Percentiles rank a stretch among this genome's conserved stretches.
Conservation (phyloP, 139 green algal species). For the Closterium sp. region DNA sequence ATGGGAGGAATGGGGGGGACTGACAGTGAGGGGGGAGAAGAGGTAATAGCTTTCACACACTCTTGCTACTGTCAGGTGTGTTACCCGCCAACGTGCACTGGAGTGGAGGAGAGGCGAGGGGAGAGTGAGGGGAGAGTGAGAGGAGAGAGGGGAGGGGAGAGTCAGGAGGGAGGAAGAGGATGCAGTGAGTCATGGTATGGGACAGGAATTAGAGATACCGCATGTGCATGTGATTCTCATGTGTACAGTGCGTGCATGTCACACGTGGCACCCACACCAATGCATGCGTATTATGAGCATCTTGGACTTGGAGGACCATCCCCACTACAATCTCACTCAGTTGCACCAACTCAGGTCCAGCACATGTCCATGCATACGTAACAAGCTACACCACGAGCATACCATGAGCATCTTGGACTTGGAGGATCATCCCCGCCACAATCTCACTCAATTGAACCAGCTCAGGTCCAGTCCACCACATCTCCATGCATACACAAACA, state of each 20-base stretch:
- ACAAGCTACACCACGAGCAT: too few relatives aligned
- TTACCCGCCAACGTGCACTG: neutral
- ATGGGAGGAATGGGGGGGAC: neutral
- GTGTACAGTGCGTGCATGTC: too few relatives aligned
- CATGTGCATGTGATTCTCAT: too few relatives aligned
- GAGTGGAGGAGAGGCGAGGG: neutral
- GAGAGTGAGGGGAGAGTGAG: neutral
- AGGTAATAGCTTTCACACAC: too few relatives aligned
- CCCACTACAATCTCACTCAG: slow-evolving; percentile 23
- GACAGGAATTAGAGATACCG: too few relatives aligned
- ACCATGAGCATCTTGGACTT: slow-evolving; percentile 26
- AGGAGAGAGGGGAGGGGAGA: too few relatives aligned
- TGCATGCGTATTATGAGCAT: slow-evolving; percentile 42
- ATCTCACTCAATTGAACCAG: neutral
- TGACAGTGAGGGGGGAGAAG: neutral
- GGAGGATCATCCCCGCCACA: neutral
- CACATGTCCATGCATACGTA: too few relatives aligned
- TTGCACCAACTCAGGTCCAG: too few relatives aligned
- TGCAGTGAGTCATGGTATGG: too few relatives aligned
- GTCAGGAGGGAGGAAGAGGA: too few relatives aligned
- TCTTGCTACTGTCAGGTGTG: neutral
- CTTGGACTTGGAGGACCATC: slow-evolving; percentile 44
- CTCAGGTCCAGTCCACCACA: too few relatives aligned
- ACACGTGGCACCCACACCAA: too few relatives aligned
- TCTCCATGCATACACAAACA: neutral